Base-by-base conservation (phyloP, 2,329 filamentous ascomycete species). In the Chalara sp. region DNA sequence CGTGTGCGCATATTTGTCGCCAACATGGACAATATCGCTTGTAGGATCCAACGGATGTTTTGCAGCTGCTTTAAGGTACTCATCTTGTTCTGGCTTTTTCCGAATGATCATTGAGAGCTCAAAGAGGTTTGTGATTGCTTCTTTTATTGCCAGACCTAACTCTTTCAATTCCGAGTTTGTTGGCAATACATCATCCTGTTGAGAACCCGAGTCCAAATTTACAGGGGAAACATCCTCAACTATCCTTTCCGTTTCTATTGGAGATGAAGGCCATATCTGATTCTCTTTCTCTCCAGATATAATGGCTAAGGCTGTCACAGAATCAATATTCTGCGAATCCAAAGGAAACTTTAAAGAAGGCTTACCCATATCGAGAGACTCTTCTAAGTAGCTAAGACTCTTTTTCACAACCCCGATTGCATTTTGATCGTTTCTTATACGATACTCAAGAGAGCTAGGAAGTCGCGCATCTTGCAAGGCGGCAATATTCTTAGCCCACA, bases 401-500 rank as follows among this genome's bases (percentile, higher is more conserved):
- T 21, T 21, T 21, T 21, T 21, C 21, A 21, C 21, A 3, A 21
- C 21, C 2, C 21, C 21, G 21, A 21, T 21, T 21, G 21, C 21
- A 21, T 21, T 21, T 21, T 21, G 21, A 21, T 21, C 21, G 3
- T 21, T 21, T 21, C 3, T 21, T 21, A 21, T 21, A 21, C 21
- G 21, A 21, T 21, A 21, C 21, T 21, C 50, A 6, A 52, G 41
- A 28, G 50, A 52, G 32, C 30, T 44, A 10, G 45, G 50, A 8
- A 52, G 30, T 12, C 13, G 11, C 12, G 10, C 40, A 32, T 48
- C 45, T 43, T 52, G 50, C 8, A 21, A 10, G 6, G 50, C 50
- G n/a, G 50, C 37, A n/a, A 52, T 52, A 28, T 48, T 52, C 39
- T 33, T 50, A n/a, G 29, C 13, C 48, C 48, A 50, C 13, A 50